Evolutionary conservation across 2,329 filamentous ascomycete species (phyloP), one percentile per base, ranked within the genome.

Genomic region (Colletotrichum noveboracense): DNA sequence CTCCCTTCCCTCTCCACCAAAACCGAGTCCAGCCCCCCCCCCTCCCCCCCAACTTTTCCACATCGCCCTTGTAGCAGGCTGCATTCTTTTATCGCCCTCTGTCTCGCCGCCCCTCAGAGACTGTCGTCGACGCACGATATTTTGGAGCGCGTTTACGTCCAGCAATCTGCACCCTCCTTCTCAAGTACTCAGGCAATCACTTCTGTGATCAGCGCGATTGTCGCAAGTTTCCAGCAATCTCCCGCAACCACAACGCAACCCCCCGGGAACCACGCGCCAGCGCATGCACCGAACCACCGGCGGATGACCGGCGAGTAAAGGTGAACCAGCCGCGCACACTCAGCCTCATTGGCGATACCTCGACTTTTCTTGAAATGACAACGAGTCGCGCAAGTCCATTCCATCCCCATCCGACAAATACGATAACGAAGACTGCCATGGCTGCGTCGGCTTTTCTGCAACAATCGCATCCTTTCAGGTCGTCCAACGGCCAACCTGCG

Each of bases 391-490:
- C 80, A 66, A 85, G 80, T 70, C 82, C 81, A n/a, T 82, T 82
- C 70, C 78, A 80, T 52, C 71, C 81, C 70, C 78, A 80, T 52
- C 71, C 81, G 14, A 78, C 81, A 70, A 76, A 79, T 52, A 75
- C 76, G 71, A 72, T 80, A 66, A 78, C 80, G 36, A 83, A 82
- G 71, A 81, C 80, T 75, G 80, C 82, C 77, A 90, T 90, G 88
- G 84, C 88, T 76, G 83, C 86, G 71, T 82, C 87, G 56, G 82
- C 84, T 75, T 89, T 86, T 79, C 80, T 87, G 68, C 81, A 84
- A 69, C 82, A 85, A 71, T 80, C 84, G 73, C 86, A 85, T 75
- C 79, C 85, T 36, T 87, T 87, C 75, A 81, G 86, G 80, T 78
- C 83, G 84, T 56, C 83, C 85, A 74, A 78, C 83, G 21, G 77